Conservation (phyloP, 495 filamentous ascomycete genomes). For the Rostrohypoxylon terebratum region DNA sequence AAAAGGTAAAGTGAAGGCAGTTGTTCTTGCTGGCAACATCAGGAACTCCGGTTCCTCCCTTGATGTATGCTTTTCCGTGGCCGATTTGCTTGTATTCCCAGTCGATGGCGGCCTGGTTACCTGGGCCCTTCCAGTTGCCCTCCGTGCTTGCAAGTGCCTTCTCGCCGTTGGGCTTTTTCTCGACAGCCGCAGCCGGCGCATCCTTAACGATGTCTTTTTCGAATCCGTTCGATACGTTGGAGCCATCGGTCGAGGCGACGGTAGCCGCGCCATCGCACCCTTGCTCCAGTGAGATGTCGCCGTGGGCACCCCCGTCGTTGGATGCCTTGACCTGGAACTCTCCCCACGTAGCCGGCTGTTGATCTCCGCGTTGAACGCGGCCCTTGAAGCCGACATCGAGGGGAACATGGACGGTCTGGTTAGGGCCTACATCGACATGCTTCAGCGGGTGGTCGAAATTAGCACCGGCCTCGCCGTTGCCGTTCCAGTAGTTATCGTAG, state of each 20-base stretch:
- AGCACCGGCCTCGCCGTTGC: slow-evolving; percentile 55
- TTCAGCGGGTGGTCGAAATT: slow-evolving; percentile 60
- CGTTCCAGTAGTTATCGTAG: slow-evolving; percentile 60
- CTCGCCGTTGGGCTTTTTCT: slow-evolving; percentile 51
- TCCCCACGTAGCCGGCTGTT: slow-evolving; percentile 56
- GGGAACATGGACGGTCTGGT: slow-evolving; percentile 47
- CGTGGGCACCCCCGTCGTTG: slow-evolving; percentile 56
- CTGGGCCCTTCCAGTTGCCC: slow-evolving; percentile 57
- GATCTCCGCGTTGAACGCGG: slow-evolving; percentile 57
- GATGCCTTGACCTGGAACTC: slow-evolving; percentile 58
- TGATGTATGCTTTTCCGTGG: slow-evolving; percentile 54
- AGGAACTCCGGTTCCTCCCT: slow-evolving; percentile 52
- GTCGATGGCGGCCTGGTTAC: slow-evolving; percentile 56
- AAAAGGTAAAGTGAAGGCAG: slow-evolving; percentile 56
- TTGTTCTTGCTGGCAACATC: slow-evolving; percentile 58
- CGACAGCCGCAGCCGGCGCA: slow-evolving; percentile 51
- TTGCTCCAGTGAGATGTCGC: slow-evolving; percentile 57
- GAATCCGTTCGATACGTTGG: slow-evolving; percentile 51
- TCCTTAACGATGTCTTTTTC: slow-evolving; percentile 50
- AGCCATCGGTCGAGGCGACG: slow-evolving; percentile 54
- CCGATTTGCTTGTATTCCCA: slow-evolving; percentile 54
- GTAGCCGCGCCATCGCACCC: slow-evolving; percentile 59
- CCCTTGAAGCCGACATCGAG: slow-evolving; percentile 55
- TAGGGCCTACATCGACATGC: slow-evolving; percentile 48
- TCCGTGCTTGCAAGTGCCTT: slow-evolving; percentile 53